phyloP scores from a whole-genome alignment of 169 alveolate genomes.

The Eimeria sp. region DNA sequence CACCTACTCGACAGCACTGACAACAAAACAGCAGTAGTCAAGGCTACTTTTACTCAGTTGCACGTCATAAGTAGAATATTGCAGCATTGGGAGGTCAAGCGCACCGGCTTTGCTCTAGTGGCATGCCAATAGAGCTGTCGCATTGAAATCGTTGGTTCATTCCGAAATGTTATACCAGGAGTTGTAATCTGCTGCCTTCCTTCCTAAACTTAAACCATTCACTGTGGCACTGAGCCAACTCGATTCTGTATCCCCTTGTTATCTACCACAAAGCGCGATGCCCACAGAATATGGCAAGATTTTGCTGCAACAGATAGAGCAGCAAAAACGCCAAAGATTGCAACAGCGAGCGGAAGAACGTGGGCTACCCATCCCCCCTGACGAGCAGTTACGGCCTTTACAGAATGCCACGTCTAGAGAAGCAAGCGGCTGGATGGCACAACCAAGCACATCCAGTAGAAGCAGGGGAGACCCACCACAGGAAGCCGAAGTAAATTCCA shows the following conservation, averaged over 20 bases:
- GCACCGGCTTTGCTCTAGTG: not conserved
- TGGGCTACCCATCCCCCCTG: slow-evolving; percentile 69
- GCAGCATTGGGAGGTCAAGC: not conserved
- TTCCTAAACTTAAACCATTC: not conserved
- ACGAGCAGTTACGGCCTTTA: not conserved
- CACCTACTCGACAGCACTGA: not conserved
- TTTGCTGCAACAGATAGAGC: slow-evolving; percentile 75
- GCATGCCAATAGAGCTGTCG: not conserved
- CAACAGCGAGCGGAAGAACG: slow-evolving; percentile 74
- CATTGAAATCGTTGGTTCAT: not conserved
- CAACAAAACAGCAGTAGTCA: not conserved
- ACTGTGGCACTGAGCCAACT: not conserved
- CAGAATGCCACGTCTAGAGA: not conserved
- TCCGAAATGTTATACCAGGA: not conserved
- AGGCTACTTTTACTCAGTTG: not conserved
- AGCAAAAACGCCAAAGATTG: slow-evolving; percentile 29
- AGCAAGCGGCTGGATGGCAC: not conserved
- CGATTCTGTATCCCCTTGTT: not conserved
- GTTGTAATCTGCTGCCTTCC: not conserved
- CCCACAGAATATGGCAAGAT: slow-evolving; percentile 68
- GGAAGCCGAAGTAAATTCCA: slow-evolving; percentile 12
- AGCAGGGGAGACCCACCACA: not conserved
- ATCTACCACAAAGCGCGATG: slow-evolving; percentile 36
- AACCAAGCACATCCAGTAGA: slow-evolving; percentile 2
- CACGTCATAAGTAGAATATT: not conserved